Conservation (phyloP, 306 rosid genomes). For the Psophocarpus tetragonolobus region DNA sequence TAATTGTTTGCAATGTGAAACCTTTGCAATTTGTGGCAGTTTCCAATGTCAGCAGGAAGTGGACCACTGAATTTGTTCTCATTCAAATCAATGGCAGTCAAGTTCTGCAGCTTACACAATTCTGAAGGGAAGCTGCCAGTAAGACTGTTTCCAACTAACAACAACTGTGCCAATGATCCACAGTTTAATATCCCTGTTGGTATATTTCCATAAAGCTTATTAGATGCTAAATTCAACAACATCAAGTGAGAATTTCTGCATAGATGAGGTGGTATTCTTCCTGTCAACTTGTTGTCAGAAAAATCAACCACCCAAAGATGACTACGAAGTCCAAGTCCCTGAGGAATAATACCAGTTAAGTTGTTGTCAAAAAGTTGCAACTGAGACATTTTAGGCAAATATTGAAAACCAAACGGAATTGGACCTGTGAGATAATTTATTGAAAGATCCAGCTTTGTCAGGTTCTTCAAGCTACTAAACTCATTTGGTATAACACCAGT, state of each 20-base stretch:
- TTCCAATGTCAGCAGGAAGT: slow-evolving; percentile 61
- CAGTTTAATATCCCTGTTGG: slow-evolving; percentile 71
- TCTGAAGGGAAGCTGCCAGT: slow-evolving; percentile 81
- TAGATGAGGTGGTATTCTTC: slow-evolving; percentile 75
- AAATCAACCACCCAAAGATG: slow-evolving; percentile 97
- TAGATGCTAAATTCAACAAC: slow-evolving; percentile 69
- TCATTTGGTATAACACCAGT: slow-evolving; percentile 81
- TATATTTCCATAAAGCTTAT: slow-evolving; percentile 65
- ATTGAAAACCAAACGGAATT: slow-evolving; percentile 75
- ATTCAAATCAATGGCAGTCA: slow-evolving; percentile 72
- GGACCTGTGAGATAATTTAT: slow-evolving; percentile 75
- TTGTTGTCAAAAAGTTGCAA: slow-evolving; percentile 84
- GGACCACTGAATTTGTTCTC: slow-evolving; percentile 81
- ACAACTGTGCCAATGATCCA: slow-evolving; percentile 61
- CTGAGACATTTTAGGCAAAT: slow-evolving; percentile 59
- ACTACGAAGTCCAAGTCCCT: slow-evolving; percentile 63
- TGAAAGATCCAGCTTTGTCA: slow-evolving; percentile 86
- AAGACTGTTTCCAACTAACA: slow-evolving; percentile 65
- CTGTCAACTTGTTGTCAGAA: slow-evolving; percentile 65
- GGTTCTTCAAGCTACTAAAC: slow-evolving; percentile 62
- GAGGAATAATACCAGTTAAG: slow-evolving; percentile 75
- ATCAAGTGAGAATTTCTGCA: slow-evolving; percentile 65
- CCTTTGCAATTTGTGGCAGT: slow-evolving; percentile 80
- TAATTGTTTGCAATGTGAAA: slow-evolving; percentile 80
- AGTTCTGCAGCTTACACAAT: slow-evolving; percentile 70